phyloP scores from a whole-genome alignment of 306 rosid genomes.

The Glycyrrhiza uralensis region DNA sequence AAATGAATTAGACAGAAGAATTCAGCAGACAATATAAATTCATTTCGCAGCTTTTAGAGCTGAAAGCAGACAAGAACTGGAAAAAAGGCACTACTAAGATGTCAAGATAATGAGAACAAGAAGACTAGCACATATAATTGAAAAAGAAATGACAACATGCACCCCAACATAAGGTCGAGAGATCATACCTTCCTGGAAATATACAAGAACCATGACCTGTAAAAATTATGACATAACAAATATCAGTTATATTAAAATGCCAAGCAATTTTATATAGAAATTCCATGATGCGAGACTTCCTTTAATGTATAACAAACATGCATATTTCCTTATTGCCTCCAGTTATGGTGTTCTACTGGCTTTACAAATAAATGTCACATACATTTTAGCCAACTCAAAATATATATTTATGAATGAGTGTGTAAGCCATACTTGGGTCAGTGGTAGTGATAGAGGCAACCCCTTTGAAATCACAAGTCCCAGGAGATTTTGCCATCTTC shows the following conservation, averaged over 20 bases:
- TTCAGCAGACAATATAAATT: background rate
- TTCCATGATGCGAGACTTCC: background rate
- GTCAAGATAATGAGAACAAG: background rate
- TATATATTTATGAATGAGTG: background rate
- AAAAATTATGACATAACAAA: slow-evolving; percentile 18
- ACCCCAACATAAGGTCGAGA: background rate
- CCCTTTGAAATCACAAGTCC: slow-evolving; percentile 94
- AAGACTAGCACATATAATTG: background rate
- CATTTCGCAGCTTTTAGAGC: background rate
- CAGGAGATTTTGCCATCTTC: slow-evolving; percentile 70
- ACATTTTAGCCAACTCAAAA: background rate
- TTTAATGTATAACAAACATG: slow-evolving; percentile 2
- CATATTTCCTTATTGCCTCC: background rate
- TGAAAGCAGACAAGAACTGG: too few species aligned
- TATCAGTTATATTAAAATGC: slow-evolving; percentile 20
- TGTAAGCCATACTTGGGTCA: slow-evolving; percentile 71
- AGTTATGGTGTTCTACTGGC: background rate
- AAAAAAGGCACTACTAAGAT: too few species aligned
- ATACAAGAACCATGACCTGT: slow-evolving; percentile 79
- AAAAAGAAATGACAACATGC: background rate
- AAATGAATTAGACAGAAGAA: background rate
- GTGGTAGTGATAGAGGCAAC: slow-evolving; percentile 81
- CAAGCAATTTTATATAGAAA: background rate
- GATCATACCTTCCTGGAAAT: slow-evolving; percentile 75
- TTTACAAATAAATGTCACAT: background rate